Evolutionary conservation across 805 yeast genomes (phyloP).

Genomic region (Lachancea mirantina): DNA sequence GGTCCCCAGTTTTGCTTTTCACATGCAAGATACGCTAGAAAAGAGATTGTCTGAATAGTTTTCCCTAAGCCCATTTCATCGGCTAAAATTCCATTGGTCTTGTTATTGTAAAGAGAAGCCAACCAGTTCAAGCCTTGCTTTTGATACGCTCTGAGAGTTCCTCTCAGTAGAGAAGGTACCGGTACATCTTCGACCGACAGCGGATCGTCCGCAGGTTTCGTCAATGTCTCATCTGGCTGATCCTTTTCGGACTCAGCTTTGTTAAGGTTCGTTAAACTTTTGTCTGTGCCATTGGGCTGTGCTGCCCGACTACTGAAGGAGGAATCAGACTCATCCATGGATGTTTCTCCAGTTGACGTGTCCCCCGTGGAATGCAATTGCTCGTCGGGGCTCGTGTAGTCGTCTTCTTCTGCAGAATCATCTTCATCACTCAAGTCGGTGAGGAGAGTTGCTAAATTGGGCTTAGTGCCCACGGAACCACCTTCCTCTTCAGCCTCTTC

Average conservation of each 20-base stretch:
- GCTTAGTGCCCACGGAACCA: neutral
- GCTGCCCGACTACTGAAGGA: no score
- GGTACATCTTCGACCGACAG: conserved; percentile 63
- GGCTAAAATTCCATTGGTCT: conserved; percentile 93
- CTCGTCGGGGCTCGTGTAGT: conserved; percentile 1
- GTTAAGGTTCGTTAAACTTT: conserved; percentile 8
- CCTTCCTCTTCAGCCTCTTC: neutral
- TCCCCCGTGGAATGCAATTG: no score
- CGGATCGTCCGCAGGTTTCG: conserved; percentile 14
- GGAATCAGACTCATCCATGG: no score
- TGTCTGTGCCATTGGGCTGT: conserved; percentile 3
- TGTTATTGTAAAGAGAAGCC: conserved; percentile 84
- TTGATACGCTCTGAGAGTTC: conserved; percentile 82
- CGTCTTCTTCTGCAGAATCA: conserved; percentile 8
- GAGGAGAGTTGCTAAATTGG: neutral
- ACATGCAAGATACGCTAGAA: conserved; percentile 83
- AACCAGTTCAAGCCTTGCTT: conserved; percentile 96
- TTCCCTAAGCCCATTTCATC: conserved; percentile 99
- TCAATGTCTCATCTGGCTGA: conserved; percentile 7
- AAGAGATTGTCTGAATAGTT: conserved; percentile 90
- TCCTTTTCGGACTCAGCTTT: conserved; percentile 7
- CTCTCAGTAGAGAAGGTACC: conserved; percentile 67
- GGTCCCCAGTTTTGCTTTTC: conserved; percentile 97
- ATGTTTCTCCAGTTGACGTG: no score
- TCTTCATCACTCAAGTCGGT: conserved; percentile 31